Percentiles rank a stretch among this genome's conserved stretches.
Evolutionary conservation across 2,329 filamentous ascomycete species (phyloP).

Genomic region (Fusarium burgessii): DNA sequence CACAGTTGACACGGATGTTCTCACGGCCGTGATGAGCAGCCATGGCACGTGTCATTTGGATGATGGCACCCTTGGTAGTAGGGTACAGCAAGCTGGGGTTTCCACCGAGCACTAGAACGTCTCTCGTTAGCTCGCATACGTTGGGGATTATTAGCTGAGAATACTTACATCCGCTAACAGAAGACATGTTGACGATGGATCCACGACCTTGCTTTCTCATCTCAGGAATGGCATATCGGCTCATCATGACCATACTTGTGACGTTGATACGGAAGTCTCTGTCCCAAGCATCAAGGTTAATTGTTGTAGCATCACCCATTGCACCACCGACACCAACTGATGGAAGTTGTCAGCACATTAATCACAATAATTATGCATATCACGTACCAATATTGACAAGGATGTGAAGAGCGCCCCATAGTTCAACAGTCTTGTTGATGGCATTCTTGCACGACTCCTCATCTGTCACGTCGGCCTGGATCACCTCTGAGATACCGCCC

Average conservation of each 20-base stretch:
- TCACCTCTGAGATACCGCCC: slow-evolving; percentile 7
- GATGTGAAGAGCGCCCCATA: slow-evolving; percentile 11
- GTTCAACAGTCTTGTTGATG: background rate
- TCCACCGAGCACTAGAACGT: slow-evolving; percentile 1
- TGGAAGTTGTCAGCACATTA: background rate
- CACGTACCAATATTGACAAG: slow-evolving; percentile 11
- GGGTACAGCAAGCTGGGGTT: slow-evolving; percentile 7
- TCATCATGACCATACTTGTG: slow-evolving; percentile 19
- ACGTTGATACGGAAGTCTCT: slow-evolving; percentile 13
- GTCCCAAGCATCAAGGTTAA: slow-evolving; percentile 14
- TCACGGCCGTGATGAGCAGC: slow-evolving; percentile 5
- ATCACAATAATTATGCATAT: rapidly evolving
- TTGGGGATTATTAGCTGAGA: too few species aligned
- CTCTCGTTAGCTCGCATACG: background rate
- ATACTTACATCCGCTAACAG: slow-evolving; percentile 4
- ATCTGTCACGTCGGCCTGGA: slow-evolving; percentile 4
- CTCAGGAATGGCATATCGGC: slow-evolving; percentile 3
- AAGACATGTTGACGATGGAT: slow-evolving; percentile 11
- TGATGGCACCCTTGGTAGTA: slow-evolving; percentile 12
- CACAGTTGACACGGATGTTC: slow-evolving; percentile 10
- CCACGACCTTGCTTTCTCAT: slow-evolving; percentile 13
- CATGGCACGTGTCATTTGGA: slow-evolving; percentile 15
- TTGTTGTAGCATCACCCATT: slow-evolving; percentile 4
- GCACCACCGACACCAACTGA: slow-evolving; percentile 5
- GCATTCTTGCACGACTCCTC: slow-evolving; percentile 14